Conservation (phyloP, 2,329 filamentous ascomycete genomes). For the Trichoderma citrinoviride region DNA sequence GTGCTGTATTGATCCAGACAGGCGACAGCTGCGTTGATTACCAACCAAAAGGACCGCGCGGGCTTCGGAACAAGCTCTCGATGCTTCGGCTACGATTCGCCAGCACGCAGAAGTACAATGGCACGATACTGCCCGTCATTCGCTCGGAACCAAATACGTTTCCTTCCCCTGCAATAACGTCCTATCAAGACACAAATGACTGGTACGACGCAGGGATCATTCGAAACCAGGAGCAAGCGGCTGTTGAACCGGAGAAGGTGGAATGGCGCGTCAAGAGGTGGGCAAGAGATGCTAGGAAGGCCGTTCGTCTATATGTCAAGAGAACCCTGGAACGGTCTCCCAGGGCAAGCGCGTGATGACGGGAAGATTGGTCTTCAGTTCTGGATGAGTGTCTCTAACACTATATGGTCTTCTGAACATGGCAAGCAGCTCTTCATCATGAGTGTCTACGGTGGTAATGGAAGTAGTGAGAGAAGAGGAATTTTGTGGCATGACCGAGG, state of each 20-base stretch:
- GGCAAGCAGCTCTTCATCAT: not conserved
- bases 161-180: not conserved
- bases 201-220: not conserved
- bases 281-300: constrained; percentile 35
- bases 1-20: constrained; percentile 20
- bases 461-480: not conserved
- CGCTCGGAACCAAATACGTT: not conserved
- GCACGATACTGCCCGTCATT: not conserved
- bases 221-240: constrained; percentile 14
- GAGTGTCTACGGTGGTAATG: not conserved
- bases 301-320: constrained; percentile 35
- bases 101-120: constrained; percentile 14
- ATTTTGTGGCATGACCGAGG: not conserved
- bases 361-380: not conserved
- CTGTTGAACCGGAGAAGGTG: constrained; percentile 26
- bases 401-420: constrained; percentile 19
- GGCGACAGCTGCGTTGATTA: constrained; percentile 20
- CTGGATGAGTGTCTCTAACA: constrained; percentile 9
- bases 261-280: constrained; percentile 35
- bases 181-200: not conserved
- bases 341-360: constrained; percentile 23
- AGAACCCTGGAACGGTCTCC: constrained; percentile 35
- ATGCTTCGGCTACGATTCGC: constrained; percentile 31
- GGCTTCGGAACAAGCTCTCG: constrained; percentile 34
- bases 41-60: constrained; percentile 17